A percentile compares a stretch with the other conserved stretches of the same genome.
Evolutionary conservation across 495 filamentous ascomycete species (phyloP).

Genomic region (Acidiella bohemica): DNA sequence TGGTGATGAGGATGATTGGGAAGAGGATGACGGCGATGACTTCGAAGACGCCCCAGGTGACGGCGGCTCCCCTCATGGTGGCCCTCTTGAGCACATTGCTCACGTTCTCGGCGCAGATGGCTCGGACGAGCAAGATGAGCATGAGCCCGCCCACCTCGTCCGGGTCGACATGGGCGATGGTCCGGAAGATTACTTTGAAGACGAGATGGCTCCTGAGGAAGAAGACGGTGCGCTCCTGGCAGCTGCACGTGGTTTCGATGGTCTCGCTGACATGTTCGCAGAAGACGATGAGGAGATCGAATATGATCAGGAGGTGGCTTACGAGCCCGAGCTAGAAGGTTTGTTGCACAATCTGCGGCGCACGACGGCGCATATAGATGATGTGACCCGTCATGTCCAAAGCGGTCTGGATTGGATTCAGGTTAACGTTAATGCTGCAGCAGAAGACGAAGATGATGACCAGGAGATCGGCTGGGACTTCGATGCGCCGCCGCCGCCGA

Average conservation of each 20-base stretch:
- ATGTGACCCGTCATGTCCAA: too few species aligned
- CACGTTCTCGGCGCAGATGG: conserved; percentile 6
- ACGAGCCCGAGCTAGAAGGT: conserved; percentile 29
- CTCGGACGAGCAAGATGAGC: conserved; percentile 4
- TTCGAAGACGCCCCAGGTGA: conserved; percentile 32
- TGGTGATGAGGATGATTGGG: conserved; percentile 48
- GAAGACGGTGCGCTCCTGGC: conserved; percentile 32
- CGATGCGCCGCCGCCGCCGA: conserved; percentile 33
- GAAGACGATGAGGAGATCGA: conserved; percentile 31
- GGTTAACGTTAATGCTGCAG: conserved; percentile 11
- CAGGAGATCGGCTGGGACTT: conserved; percentile 42
- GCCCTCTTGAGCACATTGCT: conserved; percentile 17
- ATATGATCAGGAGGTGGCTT: conserved; percentile 30
- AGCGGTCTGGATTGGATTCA: too few species aligned
- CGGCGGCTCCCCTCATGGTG: conserved; percentile 18
- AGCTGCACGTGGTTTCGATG: neutral
- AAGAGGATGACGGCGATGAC: conserved; percentile 42
- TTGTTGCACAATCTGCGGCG: conserved; percentile 2
- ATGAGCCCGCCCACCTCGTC: conserved; percentile 6
- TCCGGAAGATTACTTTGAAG: conserved; percentile 32
- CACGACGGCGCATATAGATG: too few species aligned
- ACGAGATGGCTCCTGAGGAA: conserved; percentile 46
- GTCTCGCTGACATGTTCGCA: conserved; percentile 10
- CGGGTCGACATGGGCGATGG: conserved; percentile 13
- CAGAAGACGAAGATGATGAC: conserved; percentile 15